These are phyloP conservation scores for Blastocladiella britannica DNA, from an alignment of 192 early-diverging fungal genomes.

Conservation along the genomic window DNA sequence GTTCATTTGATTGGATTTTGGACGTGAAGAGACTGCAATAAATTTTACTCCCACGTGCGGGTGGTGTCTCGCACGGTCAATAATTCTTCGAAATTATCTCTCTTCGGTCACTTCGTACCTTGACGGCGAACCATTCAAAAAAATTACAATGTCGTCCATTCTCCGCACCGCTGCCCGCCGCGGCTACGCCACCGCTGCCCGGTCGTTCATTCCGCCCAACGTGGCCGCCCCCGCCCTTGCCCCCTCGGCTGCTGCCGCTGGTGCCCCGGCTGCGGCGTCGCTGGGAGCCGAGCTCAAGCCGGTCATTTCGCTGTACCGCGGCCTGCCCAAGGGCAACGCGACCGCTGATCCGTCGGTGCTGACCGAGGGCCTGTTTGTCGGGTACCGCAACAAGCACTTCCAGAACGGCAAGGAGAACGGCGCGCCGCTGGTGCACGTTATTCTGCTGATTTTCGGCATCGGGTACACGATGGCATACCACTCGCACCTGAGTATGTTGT, in stretches of 20 bases:
- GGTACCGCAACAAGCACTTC: slow-evolving; percentile 1
- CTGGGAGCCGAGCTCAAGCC: background rate
- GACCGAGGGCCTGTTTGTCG: background rate
- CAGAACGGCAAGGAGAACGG: background rate
- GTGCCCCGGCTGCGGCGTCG: background rate
- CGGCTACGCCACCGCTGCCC: background rate
- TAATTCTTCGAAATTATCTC: no score
- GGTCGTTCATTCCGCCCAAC: background rate
- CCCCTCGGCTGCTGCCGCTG: background rate
- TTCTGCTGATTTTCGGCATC: background rate
- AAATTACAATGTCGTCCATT: background rate
- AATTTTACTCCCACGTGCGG: no score
- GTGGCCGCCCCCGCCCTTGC: background rate
- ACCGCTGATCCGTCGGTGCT: background rate
- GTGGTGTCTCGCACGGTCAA: no score
- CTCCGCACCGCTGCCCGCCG: background rate
- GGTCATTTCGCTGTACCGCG: background rate
- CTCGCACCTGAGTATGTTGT: background rate
- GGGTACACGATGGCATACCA: slow-evolving; percentile 1
- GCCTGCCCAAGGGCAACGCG: background rate
- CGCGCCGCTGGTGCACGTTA: background rate
- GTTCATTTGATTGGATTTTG: no score
- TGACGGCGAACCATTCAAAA: no score
- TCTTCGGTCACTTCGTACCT: no score
- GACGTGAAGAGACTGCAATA: no score